phyloP scores from a whole-genome alignment of 306 rosid genomes.

The Cicer cuneatum region DNA sequence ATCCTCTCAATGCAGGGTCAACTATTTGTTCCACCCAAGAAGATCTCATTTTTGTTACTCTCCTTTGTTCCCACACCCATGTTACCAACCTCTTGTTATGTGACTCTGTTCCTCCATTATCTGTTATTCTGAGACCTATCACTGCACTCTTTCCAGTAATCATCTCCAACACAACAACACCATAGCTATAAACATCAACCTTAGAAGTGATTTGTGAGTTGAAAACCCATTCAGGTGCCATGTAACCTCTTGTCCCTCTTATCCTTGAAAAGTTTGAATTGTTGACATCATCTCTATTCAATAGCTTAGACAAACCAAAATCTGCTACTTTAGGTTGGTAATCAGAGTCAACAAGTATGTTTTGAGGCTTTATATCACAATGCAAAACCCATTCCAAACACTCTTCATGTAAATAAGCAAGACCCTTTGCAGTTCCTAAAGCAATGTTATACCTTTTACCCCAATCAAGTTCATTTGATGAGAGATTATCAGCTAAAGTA shows the following conservation, averaged over 20 bases:
- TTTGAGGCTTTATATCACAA: conserved; percentile 50
- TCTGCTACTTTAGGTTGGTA: conserved; percentile 34
- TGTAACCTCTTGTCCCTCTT: conserved; percentile 68
- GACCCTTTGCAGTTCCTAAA: conserved; percentile 57
- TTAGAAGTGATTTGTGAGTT: conserved; percentile 37
- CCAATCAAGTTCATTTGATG: conserved; percentile 39
- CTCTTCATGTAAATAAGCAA: conserved; percentile 64
- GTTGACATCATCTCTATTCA: conserved; percentile 29
- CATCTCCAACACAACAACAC: conserved; percentile 40
- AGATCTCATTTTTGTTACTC: conserved; percentile 18
- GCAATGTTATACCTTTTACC: conserved; percentile 37
- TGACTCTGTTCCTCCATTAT: not conserved
- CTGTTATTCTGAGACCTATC: not conserved
- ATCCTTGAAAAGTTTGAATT: conserved; percentile 56
- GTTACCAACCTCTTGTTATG: conserved; percentile 28
- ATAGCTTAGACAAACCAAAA: conserved; percentile 42
- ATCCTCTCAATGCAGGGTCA: conserved; percentile 31
- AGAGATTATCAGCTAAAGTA: conserved; percentile 31
- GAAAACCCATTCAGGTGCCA: conserved; percentile 48
- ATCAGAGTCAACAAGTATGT: conserved; percentile 40
- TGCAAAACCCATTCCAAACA: conserved; percentile 71
- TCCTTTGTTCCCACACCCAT: conserved; percentile 42
- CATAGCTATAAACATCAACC: conserved; percentile 47
- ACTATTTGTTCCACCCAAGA: conserved; percentile 41
- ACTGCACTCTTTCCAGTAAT: conserved; percentile 38